phyloP scores from a whole-genome alignment of 805 yeast species.

The Lipomyces japonicus region DNA sequence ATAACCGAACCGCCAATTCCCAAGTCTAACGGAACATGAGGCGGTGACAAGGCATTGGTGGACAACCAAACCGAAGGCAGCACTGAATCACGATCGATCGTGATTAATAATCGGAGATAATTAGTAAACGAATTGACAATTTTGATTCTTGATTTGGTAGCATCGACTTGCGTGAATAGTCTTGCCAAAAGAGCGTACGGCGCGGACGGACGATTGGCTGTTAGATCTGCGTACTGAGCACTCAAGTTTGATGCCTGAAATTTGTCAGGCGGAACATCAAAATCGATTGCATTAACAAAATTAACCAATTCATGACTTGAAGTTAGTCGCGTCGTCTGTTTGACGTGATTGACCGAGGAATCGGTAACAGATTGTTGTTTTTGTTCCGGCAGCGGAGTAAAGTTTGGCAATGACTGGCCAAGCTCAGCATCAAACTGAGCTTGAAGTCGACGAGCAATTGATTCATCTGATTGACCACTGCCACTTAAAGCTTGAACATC shows the following conservation, averaged over 20 bases:
- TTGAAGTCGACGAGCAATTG: conserved; percentile 24
- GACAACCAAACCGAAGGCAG: conserved; percentile 29
- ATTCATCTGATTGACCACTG: conserved; percentile 18
- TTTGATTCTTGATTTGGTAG: conserved; percentile 29
- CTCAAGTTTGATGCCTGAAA: not conserved
- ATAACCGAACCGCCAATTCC: conserved; percentile 30
- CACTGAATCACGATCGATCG: conserved; percentile 16
- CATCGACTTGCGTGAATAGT: conserved; percentile 17
- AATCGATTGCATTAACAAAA: conserved; percentile 5
- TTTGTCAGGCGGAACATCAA: not conserved
- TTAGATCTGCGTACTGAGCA: not conserved
- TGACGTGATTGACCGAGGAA: not conserved
- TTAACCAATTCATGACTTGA: not conserved
- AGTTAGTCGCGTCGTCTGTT: not conserved
- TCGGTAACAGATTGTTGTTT: not conserved
- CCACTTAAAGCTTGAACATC: not conserved
- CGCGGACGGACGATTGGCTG: conserved; percentile 1
- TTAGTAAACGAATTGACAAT: conserved; percentile 28
- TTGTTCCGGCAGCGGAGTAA: not conserved
- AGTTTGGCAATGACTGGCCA: not conserved
- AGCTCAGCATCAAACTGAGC: conserved; percentile 24
- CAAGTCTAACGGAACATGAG: conserved; percentile 25
- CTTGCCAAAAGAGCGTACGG: conserved; percentile 26
- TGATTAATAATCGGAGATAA: conserved; percentile 18
- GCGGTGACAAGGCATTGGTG: conserved; percentile 30